These are phyloP conservation scores for Thalassiosira profunda DNA, from an alignment of 108 stramenopile species.

Conservation along the genomic window DNA sequence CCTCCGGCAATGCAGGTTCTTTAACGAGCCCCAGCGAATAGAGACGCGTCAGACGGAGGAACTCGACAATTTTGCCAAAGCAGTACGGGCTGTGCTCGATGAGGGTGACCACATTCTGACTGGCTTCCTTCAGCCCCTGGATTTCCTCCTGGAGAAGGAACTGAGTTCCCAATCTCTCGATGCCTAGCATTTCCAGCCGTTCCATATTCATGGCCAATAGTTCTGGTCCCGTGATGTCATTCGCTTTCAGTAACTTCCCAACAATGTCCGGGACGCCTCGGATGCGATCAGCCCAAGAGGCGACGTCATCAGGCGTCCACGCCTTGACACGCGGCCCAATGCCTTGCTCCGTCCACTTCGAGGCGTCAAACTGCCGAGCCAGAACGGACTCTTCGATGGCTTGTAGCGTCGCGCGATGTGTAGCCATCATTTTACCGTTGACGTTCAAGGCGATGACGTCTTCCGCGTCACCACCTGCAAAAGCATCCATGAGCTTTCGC, in stretches of 20 bases:
- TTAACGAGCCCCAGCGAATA: background rate
- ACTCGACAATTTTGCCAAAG: background rate
- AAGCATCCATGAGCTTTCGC: slow-evolving; percentile 4
- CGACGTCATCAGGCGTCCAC: slow-evolving; percentile 19
- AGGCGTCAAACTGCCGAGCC: slow-evolving; percentile 8
- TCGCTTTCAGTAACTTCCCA: background rate
- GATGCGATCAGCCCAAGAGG: slow-evolving; percentile 11
- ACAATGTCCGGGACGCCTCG: slow-evolving; percentile 3
- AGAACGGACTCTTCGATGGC: slow-evolving; percentile 7
- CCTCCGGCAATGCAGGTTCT: slow-evolving; percentile 4
- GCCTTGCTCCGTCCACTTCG: background rate
- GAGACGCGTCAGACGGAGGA: slow-evolving; percentile 8
- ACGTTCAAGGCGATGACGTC: slow-evolving; percentile 18
- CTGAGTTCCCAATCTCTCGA: slow-evolving; percentile 11
- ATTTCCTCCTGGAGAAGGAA: slow-evolving; percentile 17
- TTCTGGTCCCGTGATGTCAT: slow-evolving; percentile 13
- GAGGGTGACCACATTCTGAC: slow-evolving; percentile 3
- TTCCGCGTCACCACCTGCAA: slow-evolving; percentile 1
- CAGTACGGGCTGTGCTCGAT: too few relatives aligned
- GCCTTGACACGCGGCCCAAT: background rate
- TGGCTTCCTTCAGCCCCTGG: slow-evolving; percentile 17
- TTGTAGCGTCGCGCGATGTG: background rate
- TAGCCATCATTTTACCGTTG: slow-evolving; percentile 10
- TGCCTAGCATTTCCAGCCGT: slow-evolving; percentile 16
- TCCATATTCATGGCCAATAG: slow-evolving; percentile 9